These are phyloP conservation scores for Phytophthora foliorum DNA, from an alignment of 352 stramenopile species.

Conservation along the genomic window DNA sequence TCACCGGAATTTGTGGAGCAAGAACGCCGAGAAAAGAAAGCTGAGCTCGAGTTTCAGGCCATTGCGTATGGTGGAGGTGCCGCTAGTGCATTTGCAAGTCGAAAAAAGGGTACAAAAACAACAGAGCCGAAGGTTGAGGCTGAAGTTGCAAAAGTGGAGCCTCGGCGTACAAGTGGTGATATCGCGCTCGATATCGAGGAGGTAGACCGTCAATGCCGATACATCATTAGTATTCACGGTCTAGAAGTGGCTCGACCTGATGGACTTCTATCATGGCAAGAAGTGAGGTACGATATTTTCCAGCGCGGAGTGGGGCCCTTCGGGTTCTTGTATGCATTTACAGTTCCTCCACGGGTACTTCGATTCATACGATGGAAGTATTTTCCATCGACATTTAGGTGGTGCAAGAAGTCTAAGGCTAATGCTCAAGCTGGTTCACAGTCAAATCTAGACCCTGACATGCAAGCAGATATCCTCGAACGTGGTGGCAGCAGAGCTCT, in stretches of 20 bases:
- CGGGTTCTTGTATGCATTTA: slow-evolving; percentile 73
- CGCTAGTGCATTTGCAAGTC: slow-evolving; percentile 50
- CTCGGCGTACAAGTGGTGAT: slow-evolving; percentile 53
- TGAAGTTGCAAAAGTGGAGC: slow-evolving; percentile 17
- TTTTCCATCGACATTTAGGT: slow-evolving; percentile 40
- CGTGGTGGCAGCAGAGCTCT: slow-evolving; percentile 18
- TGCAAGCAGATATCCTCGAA: slow-evolving; percentile 31
- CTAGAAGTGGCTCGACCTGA: slow-evolving; percentile 51
- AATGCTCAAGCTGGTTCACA: not conserved
- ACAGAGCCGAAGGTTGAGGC: slow-evolving; percentile 33
- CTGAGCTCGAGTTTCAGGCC: slow-evolving; percentile 85
- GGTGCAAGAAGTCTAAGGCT: slow-evolving; percentile 15
- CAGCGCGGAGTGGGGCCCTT: slow-evolving; percentile 60
- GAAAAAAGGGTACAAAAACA: slow-evolving; percentile 46
- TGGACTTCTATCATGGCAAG: slow-evolving; percentile 55
- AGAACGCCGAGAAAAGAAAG: slow-evolving; percentile 74
- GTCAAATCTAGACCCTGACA: slow-evolving; percentile 8
- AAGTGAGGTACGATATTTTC: slow-evolving; percentile 56
- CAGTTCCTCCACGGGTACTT: slow-evolving; percentile 53
- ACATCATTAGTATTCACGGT: slow-evolving; percentile 44
- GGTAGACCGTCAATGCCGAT: slow-evolving; percentile 62
- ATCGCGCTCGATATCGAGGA: slow-evolving; percentile 78
- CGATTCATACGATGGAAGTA: slow-evolving; percentile 67
- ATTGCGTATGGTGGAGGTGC: slow-evolving; percentile 75
- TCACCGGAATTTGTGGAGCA: slow-evolving; percentile 83